Conservation (phyloP, 2,329 filamentous ascomycete genomes). For the Fusarium sp. region DNA sequence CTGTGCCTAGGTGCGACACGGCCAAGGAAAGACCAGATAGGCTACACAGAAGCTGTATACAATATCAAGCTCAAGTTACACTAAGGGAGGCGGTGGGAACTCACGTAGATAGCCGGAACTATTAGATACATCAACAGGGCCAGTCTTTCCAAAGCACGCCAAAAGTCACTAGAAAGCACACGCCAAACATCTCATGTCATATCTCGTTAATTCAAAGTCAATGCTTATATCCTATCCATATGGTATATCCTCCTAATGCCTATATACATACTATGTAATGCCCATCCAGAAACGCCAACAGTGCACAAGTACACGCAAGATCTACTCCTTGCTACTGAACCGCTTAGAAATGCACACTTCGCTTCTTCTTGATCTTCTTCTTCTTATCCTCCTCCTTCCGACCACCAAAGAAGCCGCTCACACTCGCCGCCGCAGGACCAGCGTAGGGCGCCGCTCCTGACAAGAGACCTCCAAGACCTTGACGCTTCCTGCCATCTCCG, state of each 20-base stretch:
- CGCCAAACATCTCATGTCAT: not conserved
- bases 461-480: conserved; percentile 47
- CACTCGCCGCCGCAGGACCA: conserved; percentile 57
- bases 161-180: not conserved
- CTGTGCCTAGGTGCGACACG: conserved; percentile 1
- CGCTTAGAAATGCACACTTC: conserved; percentile 58
- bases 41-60: not conserved
- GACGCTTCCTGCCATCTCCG: conserved; percentile 39
- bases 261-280: conserved; percentile 2
- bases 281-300: conserved; percentile 17
- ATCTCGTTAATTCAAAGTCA: conserved; percentile 14
- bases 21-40: not conserved
- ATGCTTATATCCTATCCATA: conserved; percentile 17
- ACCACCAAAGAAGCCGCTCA: conserved; percentile 57
- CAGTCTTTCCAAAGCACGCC: not conserved
- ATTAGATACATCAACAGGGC: not conserved
- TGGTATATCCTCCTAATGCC: conserved; percentile 42
- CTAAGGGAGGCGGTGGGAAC: not conserved
- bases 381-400: conserved; percentile 53
- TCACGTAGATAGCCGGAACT: not conserved
- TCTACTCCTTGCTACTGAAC: not conserved
- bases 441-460: conserved; percentile 48
- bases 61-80: not conserved
- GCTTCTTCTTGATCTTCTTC: conserved; percentile 61
- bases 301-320: conserved; percentile 1